Conservation (phyloP, 345 rosid species). For the Linum trigynum region DNA sequence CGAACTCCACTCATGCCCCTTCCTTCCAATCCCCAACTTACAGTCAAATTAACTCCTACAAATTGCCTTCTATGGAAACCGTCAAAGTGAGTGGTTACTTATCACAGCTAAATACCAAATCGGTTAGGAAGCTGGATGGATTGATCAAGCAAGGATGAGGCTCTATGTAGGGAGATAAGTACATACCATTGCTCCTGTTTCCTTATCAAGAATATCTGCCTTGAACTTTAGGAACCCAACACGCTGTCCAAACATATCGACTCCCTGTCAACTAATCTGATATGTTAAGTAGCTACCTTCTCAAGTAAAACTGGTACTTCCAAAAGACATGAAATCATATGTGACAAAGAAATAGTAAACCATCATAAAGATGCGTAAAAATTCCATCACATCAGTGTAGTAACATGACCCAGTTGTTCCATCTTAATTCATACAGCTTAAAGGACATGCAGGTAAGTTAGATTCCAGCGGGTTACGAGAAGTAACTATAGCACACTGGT, state of each 20-base stretch:
- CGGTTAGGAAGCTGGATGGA: not conserved
- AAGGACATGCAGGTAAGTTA: not conserved
- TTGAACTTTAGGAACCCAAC: constrained; percentile 82
- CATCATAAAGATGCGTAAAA: not conserved
- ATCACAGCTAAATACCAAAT: not conserved
- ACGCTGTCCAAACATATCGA: constrained; percentile 79
- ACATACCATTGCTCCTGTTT: constrained; percentile 62
- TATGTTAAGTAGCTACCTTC: not conserved
- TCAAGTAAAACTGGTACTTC: not conserved
- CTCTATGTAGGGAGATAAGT: constrained; percentile 11
- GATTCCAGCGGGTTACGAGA: not conserved
- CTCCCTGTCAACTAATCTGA: constrained; percentile 38
- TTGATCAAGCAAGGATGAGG: not conserved
- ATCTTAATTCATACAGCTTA: not conserved
- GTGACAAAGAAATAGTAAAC: not conserved
- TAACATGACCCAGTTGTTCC: not conserved
- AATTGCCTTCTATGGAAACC: no score
- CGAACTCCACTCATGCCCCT: no score
- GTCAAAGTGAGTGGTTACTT: no score
- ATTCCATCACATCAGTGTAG: not conserved
- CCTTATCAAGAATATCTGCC: constrained; percentile 60
- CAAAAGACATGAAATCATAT: constrained; percentile 8
- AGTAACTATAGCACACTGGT: not conserved
- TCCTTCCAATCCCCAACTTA: no score
- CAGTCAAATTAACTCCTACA: no score